Evolutionary conservation across 2,329 filamentous ascomycete genomes (phyloP).

Genomic region (Phialophora tarda): DNA sequence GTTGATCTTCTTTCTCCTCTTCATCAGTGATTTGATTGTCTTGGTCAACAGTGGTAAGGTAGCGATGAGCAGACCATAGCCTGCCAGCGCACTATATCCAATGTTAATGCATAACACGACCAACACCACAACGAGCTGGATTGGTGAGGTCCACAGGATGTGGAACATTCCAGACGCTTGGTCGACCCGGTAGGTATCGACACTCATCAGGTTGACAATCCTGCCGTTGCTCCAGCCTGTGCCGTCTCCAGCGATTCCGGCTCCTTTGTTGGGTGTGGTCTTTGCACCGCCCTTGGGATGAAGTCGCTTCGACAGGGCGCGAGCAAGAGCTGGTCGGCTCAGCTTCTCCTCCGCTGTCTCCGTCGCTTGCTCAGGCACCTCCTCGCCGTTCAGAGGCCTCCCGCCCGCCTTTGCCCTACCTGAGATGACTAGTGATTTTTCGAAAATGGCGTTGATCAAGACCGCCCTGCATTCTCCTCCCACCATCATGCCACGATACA

Average conservation of each 20-base stretch:
- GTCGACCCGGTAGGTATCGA: conserved; percentile 91
- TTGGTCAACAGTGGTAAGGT: conserved; percentile 77
- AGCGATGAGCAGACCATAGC: conserved; percentile 80
- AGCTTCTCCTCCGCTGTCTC: conserved; percentile 51
- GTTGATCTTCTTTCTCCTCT: conserved; percentile 79
- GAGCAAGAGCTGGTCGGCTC: conserved; percentile 29
- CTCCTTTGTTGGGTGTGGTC: conserved; percentile 48
- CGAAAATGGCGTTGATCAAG: conserved; percentile 84
- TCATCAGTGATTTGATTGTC: conserved; percentile 77
- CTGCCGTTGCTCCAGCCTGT: conserved; percentile 90
- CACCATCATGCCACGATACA: conserved; percentile 89
- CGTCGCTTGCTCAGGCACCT: conserved; percentile 58
- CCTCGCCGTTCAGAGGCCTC: conserved; percentile 54
- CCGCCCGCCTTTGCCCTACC: conserved; percentile 86
- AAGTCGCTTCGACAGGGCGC: conserved; percentile 48
- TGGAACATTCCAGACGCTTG: conserved; percentile 89
- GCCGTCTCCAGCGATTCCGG: conserved; percentile 69
- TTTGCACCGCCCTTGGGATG: conserved; percentile 46
- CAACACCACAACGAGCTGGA: conserved; percentile 78
- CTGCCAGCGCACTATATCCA: conserved; percentile 85
- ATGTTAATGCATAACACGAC: conserved; percentile 83
- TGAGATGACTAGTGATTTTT: conserved; percentile 89
- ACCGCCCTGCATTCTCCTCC: conserved; percentile 82
- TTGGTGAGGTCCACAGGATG: conserved; percentile 84
- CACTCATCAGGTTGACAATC: conserved; percentile 91